phyloP scores from a whole-genome alignment of 1,139 yeast genomes.

The Geotrichum histeridarum region DNA sequence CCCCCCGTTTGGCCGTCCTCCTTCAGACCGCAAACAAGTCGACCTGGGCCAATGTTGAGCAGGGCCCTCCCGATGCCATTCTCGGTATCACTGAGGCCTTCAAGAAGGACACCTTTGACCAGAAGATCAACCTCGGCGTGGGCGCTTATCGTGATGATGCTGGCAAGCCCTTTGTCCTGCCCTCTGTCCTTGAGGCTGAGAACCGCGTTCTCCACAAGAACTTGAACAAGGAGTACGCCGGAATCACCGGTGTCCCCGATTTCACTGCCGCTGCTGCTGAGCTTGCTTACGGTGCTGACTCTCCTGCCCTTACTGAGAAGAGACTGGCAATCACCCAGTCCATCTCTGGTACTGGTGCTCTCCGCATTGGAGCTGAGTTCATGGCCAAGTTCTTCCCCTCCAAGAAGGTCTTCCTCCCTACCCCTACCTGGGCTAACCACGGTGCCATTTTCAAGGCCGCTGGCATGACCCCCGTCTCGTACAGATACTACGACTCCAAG shows the following conservation, averaged over 20 bases:
- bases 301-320: constrained; percentile 40
- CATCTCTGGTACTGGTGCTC: constrained; percentile 70
- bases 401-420: constrained; percentile 51
- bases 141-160: constrained; percentile 93
- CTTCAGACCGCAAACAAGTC: constrained; percentile 22
- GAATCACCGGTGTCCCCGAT: constrained; percentile 74
- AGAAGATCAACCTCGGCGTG: constrained; percentile 85
- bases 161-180: constrained; percentile 93
- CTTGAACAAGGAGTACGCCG: constrained; percentile 87
- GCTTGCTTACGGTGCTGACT: constrained; percentile 45
- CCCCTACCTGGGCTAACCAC: constrained; percentile 77
- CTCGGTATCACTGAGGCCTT: constrained; percentile 61
- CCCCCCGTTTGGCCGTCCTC: constrained; percentile 9
- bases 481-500: constrained; percentile 64
- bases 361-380: constrained; percentile 62
- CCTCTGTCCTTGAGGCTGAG: constrained; percentile 68
- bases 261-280: constrained; percentile 76
- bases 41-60: constrained; percentile 42
- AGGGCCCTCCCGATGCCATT: constrained; percentile 66
- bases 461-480: constrained; percentile 46
- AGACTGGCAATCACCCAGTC: constrained; percentile 61
- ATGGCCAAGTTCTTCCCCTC: constrained; percentile 49
- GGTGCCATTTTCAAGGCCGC: constrained; percentile 45
- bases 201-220: constrained; percentile 33
- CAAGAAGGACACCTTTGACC: constrained; percentile 40